Percentiles rank a stretch among this genome's conserved stretches.
These are phyloP conservation scores for Aspergillus incahuasiensis DNA, from an alignment of 495 filamentous ascomycete genomes.

Conservation along the genomic window DNA sequence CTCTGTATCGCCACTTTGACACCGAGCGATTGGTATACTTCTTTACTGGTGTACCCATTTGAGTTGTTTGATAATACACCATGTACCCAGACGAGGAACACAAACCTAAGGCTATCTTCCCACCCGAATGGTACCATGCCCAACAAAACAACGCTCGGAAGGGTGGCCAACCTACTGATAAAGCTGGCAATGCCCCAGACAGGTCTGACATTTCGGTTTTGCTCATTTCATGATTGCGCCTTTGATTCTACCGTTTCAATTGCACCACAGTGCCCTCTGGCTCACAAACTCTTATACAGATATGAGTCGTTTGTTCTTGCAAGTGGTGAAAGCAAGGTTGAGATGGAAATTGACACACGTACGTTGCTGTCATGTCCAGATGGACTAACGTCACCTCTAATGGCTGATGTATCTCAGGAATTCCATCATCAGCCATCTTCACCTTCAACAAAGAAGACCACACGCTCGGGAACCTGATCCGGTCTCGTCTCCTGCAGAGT, in stretches of 20 bases:
- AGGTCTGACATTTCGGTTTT: slow-evolving; percentile 19
- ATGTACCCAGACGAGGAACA: slow-evolving; percentile 10
- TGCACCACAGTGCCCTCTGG: slow-evolving; percentile 5
- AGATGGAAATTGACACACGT: slow-evolving; percentile 81
- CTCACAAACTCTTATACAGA: slow-evolving; percentile 42
- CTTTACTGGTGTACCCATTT: neutral
- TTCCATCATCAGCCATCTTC: slow-evolving; percentile 79
- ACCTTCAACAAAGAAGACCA: slow-evolving; percentile 96
- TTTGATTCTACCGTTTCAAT: neutral
- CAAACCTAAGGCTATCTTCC: slow-evolving; percentile 14
- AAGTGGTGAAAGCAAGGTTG: slow-evolving; percentile 89
- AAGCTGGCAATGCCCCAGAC: slow-evolving; percentile 22
- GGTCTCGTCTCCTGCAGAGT: slow-evolving; percentile 71
- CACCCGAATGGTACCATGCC: slow-evolving; percentile 12
- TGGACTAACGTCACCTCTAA: neutral
- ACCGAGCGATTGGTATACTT: neutral
- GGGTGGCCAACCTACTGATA: slow-evolving; percentile 20
- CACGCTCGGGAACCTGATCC: slow-evolving; percentile 86
- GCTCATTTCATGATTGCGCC: neutral
- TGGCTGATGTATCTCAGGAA: slow-evolving; percentile 49
- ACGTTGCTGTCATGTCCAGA: slow-evolving; percentile 29
- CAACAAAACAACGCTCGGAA: slow-evolving; percentile 11
- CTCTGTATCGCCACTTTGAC: too few species aligned
- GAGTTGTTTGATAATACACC: neutral
- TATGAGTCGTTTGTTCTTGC: slow-evolving; percentile 86